A percentile compares a stretch with the other conserved stretches of the same genome.
These are phyloP conservation scores for Saussurea involucrata DNA, from an alignment of 129 eudicot genomes.

Conservation along the genomic window DNA sequence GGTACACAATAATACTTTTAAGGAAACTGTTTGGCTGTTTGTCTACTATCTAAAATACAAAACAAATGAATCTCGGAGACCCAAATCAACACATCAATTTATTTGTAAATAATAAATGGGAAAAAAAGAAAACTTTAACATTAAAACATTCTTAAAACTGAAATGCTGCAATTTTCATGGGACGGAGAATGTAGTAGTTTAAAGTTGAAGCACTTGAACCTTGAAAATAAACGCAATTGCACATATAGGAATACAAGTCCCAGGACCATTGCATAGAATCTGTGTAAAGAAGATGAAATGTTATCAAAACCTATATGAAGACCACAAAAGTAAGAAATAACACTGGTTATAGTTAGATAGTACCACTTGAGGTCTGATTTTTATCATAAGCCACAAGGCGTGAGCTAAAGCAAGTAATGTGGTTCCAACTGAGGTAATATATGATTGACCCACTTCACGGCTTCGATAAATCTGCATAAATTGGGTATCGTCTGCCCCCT, in stretches of 20 bases:
- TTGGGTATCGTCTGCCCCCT: constrained; percentile 30
- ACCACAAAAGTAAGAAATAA: background rate
- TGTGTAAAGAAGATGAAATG: constrained; percentile 14
- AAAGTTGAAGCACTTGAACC: constrained; percentile 38
- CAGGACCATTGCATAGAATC: constrained; percentile 90
- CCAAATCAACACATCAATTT: too few relatives aligned
- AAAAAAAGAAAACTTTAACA: too few relatives aligned
- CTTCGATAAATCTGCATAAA: constrained; percentile 84
- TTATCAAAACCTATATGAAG: background rate
- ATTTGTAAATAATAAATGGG: too few relatives aligned
- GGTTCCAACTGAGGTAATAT: constrained; percentile 70
- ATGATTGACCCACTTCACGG: constrained; percentile 90
- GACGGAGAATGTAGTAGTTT: too few relatives aligned
- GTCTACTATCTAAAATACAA: background rate
- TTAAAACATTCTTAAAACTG: too few relatives aligned
- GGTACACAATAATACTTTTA: background rate
- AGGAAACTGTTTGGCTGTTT: background rate
- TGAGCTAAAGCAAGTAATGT: constrained; percentile 66
- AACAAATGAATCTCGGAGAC: too few relatives aligned
- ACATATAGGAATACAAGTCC: constrained; percentile 84
- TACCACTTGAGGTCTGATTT: constrained; percentile 86
- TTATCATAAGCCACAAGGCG: constrained; percentile 75
- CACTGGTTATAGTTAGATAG: background rate
- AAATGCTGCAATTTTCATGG: too few relatives aligned
- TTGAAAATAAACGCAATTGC: constrained; percentile 62